Conservation (phyloP, 331 rosid species). For the Acacia pycnantha region DNA sequence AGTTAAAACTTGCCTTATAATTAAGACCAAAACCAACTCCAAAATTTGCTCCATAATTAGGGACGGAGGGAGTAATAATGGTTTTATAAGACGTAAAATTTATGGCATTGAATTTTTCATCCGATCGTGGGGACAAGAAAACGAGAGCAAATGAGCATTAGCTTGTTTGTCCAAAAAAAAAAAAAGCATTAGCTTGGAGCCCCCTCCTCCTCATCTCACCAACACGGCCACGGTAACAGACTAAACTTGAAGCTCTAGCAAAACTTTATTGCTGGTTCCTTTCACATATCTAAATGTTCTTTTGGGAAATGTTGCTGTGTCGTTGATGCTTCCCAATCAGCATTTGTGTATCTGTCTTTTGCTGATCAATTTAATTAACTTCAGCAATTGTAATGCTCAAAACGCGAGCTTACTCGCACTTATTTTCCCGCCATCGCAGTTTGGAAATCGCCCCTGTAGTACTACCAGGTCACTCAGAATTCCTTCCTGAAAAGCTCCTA, state of each 20-base stretch:
- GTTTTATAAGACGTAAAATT: too few species aligned
- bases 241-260: background rate
- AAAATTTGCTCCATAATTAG: too few species aligned
- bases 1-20: too few species aligned
- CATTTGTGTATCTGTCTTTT: background rate
- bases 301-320: background rate
- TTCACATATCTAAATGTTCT: background rate
- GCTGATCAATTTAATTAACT: background rate
- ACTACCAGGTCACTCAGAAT: background rate
- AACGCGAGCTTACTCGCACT: background rate
- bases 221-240: background rate
- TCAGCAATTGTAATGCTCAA: background rate
- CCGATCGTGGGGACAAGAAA: too few species aligned
- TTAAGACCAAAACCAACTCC: too few species aligned
- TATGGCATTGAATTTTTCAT: too few species aligned
- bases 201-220: too few species aligned
- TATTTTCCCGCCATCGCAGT: background rate
- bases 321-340: background rate
- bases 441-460: background rate
- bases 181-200: too few species aligned
- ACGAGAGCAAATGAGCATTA: too few species aligned
- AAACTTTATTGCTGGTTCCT: background rate
- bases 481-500: conserved; percentile 29
- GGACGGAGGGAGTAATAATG: too few species aligned
- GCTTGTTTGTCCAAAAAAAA: too few species aligned